These are phyloP conservation scores for Oropetium thomaeum DNA, from an alignment of 176 grass and related monocot species.

Conservation along the genomic window DNA sequence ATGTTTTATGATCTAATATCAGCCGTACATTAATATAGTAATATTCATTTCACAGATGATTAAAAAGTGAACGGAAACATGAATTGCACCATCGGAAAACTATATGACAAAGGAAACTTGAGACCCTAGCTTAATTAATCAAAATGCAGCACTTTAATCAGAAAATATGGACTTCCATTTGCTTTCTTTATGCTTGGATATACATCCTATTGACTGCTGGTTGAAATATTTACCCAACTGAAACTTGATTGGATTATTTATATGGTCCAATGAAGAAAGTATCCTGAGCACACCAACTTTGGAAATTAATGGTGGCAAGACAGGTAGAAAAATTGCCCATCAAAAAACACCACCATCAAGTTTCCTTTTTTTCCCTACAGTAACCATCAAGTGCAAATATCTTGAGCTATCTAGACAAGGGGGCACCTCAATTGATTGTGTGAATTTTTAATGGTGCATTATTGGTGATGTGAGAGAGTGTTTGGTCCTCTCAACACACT, in stretches of 20 bases:
- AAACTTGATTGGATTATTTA: conserved; percentile 9
- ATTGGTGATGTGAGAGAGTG: conserved; percentile 29
- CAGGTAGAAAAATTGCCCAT: neutral
- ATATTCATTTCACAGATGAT: too few species aligned
- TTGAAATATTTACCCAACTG: neutral
- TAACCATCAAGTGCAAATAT: conserved; percentile 12
- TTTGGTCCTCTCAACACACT: conserved; percentile 28
- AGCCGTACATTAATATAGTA: too few species aligned
- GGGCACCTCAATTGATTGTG: neutral
- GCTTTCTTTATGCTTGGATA: neutral
- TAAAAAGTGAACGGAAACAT: too few species aligned
- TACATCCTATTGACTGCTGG: neutral
- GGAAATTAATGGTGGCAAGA: neutral
- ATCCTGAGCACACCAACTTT: neutral
- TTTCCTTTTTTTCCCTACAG: conserved; percentile 15
- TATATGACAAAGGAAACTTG: too few species aligned
- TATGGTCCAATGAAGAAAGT: neutral
- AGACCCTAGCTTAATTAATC: too few species aligned
- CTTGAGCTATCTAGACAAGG: neutral
- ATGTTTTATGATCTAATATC: too few species aligned
- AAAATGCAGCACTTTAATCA: too few species aligned
- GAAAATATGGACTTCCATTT: neutral
- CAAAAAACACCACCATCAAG: conserved; percentile 15
- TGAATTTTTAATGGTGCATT: conserved; percentile 22
- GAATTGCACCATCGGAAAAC: too few species aligned